phyloP scores from a whole-genome alignment of 2,329 filamentous ascomycete genomes.

The Elsinoe ampelina region DNA sequence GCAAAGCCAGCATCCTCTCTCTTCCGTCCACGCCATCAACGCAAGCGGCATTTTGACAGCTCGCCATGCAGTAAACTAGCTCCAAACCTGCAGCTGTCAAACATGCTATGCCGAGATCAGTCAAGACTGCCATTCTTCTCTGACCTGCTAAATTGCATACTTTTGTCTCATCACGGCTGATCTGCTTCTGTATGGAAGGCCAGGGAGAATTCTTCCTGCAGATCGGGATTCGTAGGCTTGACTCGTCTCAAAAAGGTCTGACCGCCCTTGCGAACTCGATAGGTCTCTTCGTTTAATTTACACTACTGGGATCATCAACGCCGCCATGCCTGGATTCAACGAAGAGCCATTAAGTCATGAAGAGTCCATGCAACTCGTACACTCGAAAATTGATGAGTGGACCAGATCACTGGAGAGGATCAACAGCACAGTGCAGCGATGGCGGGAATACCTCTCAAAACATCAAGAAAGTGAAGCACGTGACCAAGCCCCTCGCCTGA shows the following conservation, averaged over 20 bases:
- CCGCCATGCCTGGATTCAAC: background rate
- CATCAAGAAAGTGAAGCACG: background rate
- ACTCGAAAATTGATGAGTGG: background rate
- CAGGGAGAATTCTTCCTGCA: background rate
- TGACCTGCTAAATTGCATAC: background rate
- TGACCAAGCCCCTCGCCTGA: background rate
- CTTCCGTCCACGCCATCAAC: background rate
- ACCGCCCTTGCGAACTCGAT: background rate
- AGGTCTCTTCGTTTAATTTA: background rate
- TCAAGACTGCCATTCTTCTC: constrained; percentile 7
- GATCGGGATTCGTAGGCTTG: background rate
- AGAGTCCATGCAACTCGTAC: background rate
- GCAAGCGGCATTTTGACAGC: constrained; percentile 6
- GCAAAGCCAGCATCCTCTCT: background rate
- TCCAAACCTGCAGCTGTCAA: constrained; percentile 11
- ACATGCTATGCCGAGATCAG: constrained; percentile 7
- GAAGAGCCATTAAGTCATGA: background rate
- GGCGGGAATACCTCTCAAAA: background rate
- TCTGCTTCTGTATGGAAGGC: background rate
- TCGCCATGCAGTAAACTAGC: constrained; percentile 7
- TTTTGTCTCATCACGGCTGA: background rate
- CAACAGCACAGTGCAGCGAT: background rate
- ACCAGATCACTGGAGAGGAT: background rate
- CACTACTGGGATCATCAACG: background rate
- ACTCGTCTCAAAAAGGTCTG: background rate